phyloP scores from a whole-genome alignment of 169 alveolate species.

The Plasmodium cynomolgi region DNA sequence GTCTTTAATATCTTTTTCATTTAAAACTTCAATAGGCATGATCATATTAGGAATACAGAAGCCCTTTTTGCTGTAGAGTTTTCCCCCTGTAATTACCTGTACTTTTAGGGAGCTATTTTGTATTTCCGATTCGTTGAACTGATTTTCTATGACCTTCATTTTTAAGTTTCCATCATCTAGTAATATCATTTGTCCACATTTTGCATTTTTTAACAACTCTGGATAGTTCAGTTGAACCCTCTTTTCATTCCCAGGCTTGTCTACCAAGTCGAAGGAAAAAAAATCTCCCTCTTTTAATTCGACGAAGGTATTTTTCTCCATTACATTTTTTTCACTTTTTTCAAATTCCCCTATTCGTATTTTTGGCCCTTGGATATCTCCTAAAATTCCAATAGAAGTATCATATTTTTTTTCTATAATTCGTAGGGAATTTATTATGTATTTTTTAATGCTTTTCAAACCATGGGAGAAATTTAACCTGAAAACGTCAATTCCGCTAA shows the following conservation, averaged over 20 bases:
- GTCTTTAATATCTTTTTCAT: conserved; percentile 85
- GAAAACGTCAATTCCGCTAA: conserved; percentile 86
- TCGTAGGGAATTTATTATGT: conserved; percentile 72
- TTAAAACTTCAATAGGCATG: conserved; percentile 84
- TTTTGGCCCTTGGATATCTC: conserved; percentile 89
- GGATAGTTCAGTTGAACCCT: conserved; percentile 83
- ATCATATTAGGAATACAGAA: conserved; percentile 86
- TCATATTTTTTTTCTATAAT: conserved; percentile 78
- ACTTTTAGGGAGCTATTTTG: conserved; percentile 76
- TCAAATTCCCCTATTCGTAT: conserved; percentile 85
- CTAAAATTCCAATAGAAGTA: conserved; percentile 79
- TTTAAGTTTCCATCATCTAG: conserved; percentile 86
- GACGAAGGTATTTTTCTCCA: conserved; percentile 79
- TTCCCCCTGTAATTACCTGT: conserved; percentile 83
- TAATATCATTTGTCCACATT: conserved; percentile 80
- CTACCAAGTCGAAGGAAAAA: conserved; percentile 81
- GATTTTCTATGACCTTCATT: conserved; percentile 76
- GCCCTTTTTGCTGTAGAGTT: conserved; percentile 86
- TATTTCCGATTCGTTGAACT: neutral
- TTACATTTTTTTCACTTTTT: conserved; percentile 80
- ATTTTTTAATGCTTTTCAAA: conserved; percentile 76
- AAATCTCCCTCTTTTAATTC: conserved; percentile 83
- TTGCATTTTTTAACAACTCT: conserved; percentile 78
- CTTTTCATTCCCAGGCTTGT: conserved; percentile 75
- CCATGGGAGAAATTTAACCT: conserved; percentile 88